Base-by-base conservation (phyloP, 2,329 filamentous ascomycete species). In the Colletotrichum chlorophyti region DNA sequence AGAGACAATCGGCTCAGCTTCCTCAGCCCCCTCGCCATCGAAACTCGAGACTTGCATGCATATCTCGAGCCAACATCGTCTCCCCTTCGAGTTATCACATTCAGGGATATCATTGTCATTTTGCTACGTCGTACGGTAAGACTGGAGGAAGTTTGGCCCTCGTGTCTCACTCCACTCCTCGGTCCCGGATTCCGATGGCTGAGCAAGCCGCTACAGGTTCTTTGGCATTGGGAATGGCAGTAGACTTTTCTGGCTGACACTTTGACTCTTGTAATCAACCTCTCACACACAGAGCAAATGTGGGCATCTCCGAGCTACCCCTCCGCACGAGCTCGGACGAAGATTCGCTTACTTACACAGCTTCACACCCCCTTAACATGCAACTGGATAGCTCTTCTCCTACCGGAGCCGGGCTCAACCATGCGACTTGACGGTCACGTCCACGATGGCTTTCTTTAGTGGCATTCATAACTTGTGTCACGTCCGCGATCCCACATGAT, bases 1-100 rank as follows among this genome's bases (percentile, higher is more conserved):
- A 58, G 53, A 58, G 48, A 26, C 48, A 58, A 41, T n/a, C n/a
- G n/a, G n/a, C 15, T 23, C 15, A 15, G 17, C 32, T 23, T 40
- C 17, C 23, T 48, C 32, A 29, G 45, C 45, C 27, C 32, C 27
- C 29, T 24, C 8, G 23, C 5, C 32, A 24, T 29, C 29, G 45
- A 38, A 48, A 38, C 45, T n/a, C 32, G 31, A 14, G 17, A 17
- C 15, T 48, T 24, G 45, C 45, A 23, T 48, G n/a, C n/a, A n/a
- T n/a, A n/a, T n/a, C n/a, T n/a, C n/a, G n/a, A n/a, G n/a, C n/a
- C n/a, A n/a, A n/a, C n/a, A n/a, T n/a, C n/a, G n/a, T n/a, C n/a
- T n/a, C n/a, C 45, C 23, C 6, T 14, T 8, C 23, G 19, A 5
- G n/a, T n/a, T n/a, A n/a, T n/a, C n/a, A n/a, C n/a, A n/a, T n/a